A percentile compares a stretch with the other conserved stretches of the same genome.
Evolutionary conservation across 345 rosid genomes (phyloP).

Genomic region (Aegle marmelos): DNA sequence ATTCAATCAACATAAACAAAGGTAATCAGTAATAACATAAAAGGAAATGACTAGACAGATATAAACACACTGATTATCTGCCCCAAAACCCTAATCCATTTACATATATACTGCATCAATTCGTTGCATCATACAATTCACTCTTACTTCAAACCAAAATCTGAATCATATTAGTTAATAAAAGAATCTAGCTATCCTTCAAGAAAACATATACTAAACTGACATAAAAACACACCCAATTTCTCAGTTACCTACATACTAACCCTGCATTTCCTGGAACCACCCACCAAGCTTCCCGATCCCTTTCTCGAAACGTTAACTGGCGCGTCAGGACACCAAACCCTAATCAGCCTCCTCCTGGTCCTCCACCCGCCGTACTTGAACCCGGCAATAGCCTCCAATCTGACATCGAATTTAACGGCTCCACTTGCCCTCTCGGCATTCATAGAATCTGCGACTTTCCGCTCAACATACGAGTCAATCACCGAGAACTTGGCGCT

Average conservation of each 20-base stretch:
- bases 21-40: background rate
- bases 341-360: slow-evolving; percentile 42
- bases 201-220: background rate
- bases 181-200: background rate
- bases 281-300: slow-evolving; percentile 61
- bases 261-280: slow-evolving; percentile 35
- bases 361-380: slow-evolving; percentile 48
- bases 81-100: background rate
- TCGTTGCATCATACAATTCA: background rate
- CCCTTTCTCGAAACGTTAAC: slow-evolving; percentile 36
- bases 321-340: slow-evolving; percentile 39
- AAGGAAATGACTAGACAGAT: background rate
- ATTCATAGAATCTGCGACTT: slow-evolving; percentile 28
- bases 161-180: background rate
- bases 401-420: slow-evolving; percentile 45
- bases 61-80: background rate
- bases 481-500: slow-evolving; percentile 35
- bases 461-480: slow-evolving; percentile 36
- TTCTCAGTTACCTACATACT: slow-evolving; percentile 18
- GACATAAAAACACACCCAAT: background rate
- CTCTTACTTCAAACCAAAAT: background rate
- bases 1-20: background rate
- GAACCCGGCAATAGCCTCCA: slow-evolving; percentile 40
- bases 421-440: slow-evolving; percentile 36
- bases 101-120: background rate